phyloP scores from a whole-genome alignment of 2,329 filamentous ascomycete genomes.

The Cladorrhinum sp. region DNA sequence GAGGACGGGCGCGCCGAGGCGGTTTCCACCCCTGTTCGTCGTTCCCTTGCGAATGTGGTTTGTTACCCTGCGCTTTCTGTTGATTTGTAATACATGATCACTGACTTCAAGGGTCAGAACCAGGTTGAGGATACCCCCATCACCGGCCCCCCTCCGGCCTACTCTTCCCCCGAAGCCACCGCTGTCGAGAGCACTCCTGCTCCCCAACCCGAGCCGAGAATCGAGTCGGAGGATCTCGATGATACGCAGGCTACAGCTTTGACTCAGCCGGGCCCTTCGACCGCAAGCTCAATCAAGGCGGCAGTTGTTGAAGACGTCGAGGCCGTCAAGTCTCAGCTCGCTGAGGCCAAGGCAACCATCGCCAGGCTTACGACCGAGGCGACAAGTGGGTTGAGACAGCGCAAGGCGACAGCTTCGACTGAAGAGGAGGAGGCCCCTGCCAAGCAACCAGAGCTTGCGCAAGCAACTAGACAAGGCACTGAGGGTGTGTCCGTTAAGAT shows the following conservation, averaged over 20 bases:
- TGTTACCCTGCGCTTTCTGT: constrained; percentile 6
- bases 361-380: constrained; percentile 62
- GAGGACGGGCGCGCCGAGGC: constrained; percentile 39
- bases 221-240: constrained; percentile 18
- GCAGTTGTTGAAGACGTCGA: constrained; percentile 27
- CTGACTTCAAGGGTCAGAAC: not conserved
- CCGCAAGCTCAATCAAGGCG: constrained; percentile 24
- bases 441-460: constrained; percentile 51
- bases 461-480: constrained; percentile 54
- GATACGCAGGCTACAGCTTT: constrained; percentile 7
- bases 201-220: constrained; percentile 6
- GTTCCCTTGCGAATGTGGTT: constrained; percentile 31
- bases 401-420: constrained; percentile 51
- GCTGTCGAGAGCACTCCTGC: constrained; percentile 22
- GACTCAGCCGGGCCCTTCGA: constrained; percentile 6
- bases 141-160: constrained; percentile 29
- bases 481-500: constrained; percentile 86
- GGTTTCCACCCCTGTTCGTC: constrained; percentile 31
- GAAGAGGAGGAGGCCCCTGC: constrained; percentile 44
- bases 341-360: constrained; percentile 72
- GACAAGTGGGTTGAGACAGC: constrained; percentile 67
- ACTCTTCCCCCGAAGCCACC: constrained; percentile 33
- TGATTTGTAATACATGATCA: constrained; percentile 3
- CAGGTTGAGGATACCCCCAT: constrained; percentile 35
- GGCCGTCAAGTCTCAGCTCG: constrained; percentile 31